phyloP scores from a whole-genome alignment of 1,139 yeast species.

The Pichia cactophila region DNA sequence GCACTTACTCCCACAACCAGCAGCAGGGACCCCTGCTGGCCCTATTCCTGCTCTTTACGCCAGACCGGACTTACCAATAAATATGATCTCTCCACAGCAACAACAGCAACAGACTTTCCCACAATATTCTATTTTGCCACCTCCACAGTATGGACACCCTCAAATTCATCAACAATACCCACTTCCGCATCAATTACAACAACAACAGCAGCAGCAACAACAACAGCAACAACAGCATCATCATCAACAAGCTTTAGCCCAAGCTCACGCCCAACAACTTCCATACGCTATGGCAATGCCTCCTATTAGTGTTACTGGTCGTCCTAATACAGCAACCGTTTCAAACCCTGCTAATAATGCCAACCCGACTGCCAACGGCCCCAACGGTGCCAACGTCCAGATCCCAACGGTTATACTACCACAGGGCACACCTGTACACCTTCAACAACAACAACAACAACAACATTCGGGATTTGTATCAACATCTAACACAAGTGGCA shows the following conservation, averaged over 20 bases:
- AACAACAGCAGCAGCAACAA: neutral
- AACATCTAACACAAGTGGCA: too few species aligned
- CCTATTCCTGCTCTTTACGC: constrained; percentile 4
- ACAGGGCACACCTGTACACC: neutral
- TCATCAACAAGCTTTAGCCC: neutral
- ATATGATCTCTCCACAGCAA: neutral
- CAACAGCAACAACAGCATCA: neutral
- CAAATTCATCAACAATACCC: neutral
- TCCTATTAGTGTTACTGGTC: neutral
- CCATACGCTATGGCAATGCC: neutral
- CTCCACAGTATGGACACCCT: neutral
- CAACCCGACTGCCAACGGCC: neutral
- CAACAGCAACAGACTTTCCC: neutral
- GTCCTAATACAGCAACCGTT: neutral
- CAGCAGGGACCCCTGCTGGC: neutral
- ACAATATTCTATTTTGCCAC: neutral
- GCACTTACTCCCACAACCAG: constrained; percentile 3
- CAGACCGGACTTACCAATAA: neutral
- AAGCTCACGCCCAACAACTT: neutral
- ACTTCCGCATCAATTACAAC: neutral
- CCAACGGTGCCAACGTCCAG: neutral
- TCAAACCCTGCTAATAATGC: neutral
- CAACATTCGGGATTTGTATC: neutral
- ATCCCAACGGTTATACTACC: neutral
- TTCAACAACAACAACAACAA: constrained; percentile 4